Conservation (phyloP, 2,329 filamentous ascomycete genomes). For the Trichocomaceae sp. region DNA sequence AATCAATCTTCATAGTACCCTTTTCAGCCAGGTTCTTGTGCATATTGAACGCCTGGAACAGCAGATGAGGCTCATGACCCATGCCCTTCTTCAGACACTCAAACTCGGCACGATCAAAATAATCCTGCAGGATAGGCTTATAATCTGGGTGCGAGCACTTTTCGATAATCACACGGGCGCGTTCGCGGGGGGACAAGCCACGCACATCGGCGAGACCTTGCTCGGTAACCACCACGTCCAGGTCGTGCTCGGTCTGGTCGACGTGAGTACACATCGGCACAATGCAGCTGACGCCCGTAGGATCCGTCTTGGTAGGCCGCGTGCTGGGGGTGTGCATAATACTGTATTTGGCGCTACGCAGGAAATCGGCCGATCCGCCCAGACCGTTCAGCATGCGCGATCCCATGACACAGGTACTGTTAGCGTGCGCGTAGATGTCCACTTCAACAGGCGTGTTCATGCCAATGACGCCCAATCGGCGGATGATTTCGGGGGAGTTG, state of each 20-base stretch:
- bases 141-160: constrained; percentile 84
- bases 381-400: constrained; percentile 81
- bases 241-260: constrained; percentile 88
- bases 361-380: constrained; percentile 74
- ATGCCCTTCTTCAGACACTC: constrained; percentile 80
- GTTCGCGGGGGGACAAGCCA: constrained; percentile 70
- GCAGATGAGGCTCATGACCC: constrained; percentile 83
- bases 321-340: constrained; percentile 91
- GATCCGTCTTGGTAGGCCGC: constrained; percentile 73
- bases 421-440: constrained; percentile 90
- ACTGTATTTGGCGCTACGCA: constrained; percentile 70
- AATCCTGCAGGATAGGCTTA: constrained; percentile 71
- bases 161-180: constrained; percentile 76
- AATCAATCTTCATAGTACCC: constrained; percentile 80
- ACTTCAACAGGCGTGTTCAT: constrained; percentile 96
- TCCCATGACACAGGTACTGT: constrained; percentile 84
- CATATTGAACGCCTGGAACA: constrained; percentile 85
- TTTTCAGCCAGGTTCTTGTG: constrained; percentile 75
- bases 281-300: constrained; percentile 74
- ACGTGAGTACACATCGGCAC: constrained; percentile 92
- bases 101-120: constrained; percentile 78
- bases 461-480: constrained; percentile 76
- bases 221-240: constrained; percentile 78
- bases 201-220: constrained; percentile 78
- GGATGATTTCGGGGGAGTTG: constrained; percentile 86